These are phyloP conservation scores for Amesomyces nigricolor DNA, from an alignment of 2,329 filamentous ascomycete genomes.

Conservation along the genomic window DNA sequence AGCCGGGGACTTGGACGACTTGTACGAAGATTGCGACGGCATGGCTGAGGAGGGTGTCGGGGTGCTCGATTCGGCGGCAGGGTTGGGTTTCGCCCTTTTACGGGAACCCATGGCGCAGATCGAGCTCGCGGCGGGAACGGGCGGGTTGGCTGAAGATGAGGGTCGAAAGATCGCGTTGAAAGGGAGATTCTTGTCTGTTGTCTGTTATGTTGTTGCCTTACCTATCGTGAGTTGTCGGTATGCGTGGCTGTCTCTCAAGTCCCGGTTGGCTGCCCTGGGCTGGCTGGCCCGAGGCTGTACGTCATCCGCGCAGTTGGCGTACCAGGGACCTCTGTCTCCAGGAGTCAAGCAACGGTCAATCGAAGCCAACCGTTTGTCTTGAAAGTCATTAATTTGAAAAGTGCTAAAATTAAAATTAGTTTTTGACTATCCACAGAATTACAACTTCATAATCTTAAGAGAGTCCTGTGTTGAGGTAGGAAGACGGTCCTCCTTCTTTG, in stretches of 20 bases:
- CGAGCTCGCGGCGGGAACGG: not conserved
- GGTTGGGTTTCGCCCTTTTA: constrained; percentile 38
- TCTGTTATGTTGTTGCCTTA: constrained; percentile 7
- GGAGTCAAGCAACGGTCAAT: not conserved
- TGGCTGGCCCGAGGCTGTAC: constrained; percentile 18
- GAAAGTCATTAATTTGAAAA: not conserved
- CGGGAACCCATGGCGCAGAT: constrained; percentile 35
- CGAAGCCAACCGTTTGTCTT: not conserved
- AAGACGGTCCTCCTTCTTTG: too few species aligned
- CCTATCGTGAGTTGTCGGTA: constrained; percentile 5
- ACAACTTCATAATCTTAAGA: too few species aligned
- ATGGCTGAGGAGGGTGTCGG: constrained; percentile 16
- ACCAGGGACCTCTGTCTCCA: constrained; percentile 2
- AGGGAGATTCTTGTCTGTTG: not conserved
- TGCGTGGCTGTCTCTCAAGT: constrained; percentile 1
- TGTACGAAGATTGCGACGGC: constrained; percentile 21
- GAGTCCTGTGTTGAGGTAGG: too few species aligned
- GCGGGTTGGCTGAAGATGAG: not conserved
- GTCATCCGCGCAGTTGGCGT: constrained; percentile 17
- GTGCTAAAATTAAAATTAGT: too few species aligned
- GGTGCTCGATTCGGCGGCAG: constrained; percentile 19
- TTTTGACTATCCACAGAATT: too few species aligned
- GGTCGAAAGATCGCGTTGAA: not conserved
- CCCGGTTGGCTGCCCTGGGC: constrained; percentile 11
- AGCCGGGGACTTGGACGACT: constrained; percentile 1